Evolutionary conservation across 176 grass and related monocot species (phyloP).

Genomic region (Poa annua): DNA sequence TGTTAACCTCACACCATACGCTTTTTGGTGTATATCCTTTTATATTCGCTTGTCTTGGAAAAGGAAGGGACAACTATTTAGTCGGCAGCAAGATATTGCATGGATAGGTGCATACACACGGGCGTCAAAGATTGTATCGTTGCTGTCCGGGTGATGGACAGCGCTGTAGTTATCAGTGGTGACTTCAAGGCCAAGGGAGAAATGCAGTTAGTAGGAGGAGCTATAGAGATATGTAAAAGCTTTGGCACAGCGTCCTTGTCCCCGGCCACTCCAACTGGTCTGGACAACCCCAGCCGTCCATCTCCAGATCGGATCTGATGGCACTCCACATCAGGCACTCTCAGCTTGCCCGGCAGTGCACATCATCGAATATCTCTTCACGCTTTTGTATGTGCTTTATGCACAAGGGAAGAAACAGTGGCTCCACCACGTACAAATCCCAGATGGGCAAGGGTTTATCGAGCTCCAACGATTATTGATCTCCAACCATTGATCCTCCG

Average conservation of each 20-base stretch:
- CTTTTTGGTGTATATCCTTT: constrained; percentile 14
- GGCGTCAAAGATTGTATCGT: constrained; percentile 35
- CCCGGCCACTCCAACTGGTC: constrained; percentile 32
- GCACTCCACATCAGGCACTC: constrained; percentile 32
- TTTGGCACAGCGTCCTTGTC: constrained; percentile 49
- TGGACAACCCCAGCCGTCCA: constrained; percentile 45
- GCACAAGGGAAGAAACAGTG: not conserved
- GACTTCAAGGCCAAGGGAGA: constrained; percentile 43
- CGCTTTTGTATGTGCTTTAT: constrained; percentile 39
- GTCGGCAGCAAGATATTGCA: constrained; percentile 47
- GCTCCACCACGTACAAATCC: constrained; percentile 26
- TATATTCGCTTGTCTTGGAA: not conserved
- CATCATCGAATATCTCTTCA: constrained; percentile 33
- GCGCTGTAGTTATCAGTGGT: constrained; percentile 42
- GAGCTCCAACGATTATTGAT: not conserved
- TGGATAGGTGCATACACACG: constrained; percentile 51
- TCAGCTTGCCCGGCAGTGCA: constrained; percentile 40
- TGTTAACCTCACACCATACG: not conserved
- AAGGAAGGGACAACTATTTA: constrained; percentile 36
- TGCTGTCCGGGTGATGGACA: constrained; percentile 42
- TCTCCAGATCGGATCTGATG: constrained; percentile 50
- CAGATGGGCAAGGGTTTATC: constrained; percentile 2
- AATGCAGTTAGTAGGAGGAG: constrained; percentile 34
- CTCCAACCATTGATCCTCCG: not conserved
- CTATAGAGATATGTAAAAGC: constrained; percentile 33